Conservation (phyloP, 306 rosid genomes). For the Casuarina glauca region DNA sequence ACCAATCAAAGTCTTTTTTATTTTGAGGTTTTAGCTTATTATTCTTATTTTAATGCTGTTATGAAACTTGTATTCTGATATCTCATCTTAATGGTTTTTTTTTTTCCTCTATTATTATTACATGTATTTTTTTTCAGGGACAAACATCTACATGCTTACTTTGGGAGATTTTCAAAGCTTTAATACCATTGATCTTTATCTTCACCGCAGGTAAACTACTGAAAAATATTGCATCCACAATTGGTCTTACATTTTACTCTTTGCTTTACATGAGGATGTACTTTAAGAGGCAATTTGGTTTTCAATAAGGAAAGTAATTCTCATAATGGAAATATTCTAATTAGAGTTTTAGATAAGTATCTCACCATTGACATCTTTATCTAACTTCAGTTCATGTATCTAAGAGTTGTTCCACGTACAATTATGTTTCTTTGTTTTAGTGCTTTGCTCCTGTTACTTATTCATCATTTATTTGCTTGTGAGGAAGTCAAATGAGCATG, state of each 20-base stretch:
- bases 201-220: conserved; percentile 71
- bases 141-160: conserved; percentile 79
- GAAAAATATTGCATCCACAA: conserved; percentile 12
- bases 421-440: background rate
- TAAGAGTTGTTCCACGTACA: background rate
- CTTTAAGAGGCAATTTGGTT: background rate
- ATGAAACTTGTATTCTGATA: background rate
- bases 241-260: background rate
- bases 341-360: background rate
- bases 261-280: background rate
- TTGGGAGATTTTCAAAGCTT: conserved; percentile 92
- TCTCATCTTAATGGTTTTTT: background rate
- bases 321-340: background rate
- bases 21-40: background rate
- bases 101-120: conserved; percentile 12
- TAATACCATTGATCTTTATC: conserved; percentile 82
- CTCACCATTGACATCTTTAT: background rate
- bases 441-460: background rate
- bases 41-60: background rate
- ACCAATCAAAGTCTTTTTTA: background rate
- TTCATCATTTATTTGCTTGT: background rate
- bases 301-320: too few relatives aligned
- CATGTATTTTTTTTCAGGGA: conserved; percentile 54
- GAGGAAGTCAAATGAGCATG: background rate
- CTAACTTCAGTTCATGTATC: background rate